These are phyloP conservation scores for Diutina mesorugosa DNA, from an alignment of 1,139 yeast genomes.

Conservation along the genomic window DNA sequence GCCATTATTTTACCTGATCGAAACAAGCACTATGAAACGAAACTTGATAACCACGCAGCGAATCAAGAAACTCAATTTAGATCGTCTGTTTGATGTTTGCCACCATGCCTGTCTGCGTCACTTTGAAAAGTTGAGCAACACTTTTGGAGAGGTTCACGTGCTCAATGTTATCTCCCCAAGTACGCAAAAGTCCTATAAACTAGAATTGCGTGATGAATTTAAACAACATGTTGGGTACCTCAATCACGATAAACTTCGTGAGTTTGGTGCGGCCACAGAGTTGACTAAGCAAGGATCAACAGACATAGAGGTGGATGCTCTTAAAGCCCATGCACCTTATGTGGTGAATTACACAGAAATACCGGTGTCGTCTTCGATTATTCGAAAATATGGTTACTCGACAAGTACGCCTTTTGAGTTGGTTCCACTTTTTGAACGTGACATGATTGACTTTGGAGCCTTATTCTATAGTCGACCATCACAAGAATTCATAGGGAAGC, in stretches of 20 bases:
- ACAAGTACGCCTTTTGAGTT: conserved; percentile 25
- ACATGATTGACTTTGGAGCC: conserved; percentile 51
- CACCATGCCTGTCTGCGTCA: conserved; percentile 55
- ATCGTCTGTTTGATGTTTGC: conserved; percentile 50
- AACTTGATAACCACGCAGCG: conserved; percentile 25
- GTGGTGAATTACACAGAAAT: conserved; percentile 16
- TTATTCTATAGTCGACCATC: conserved; percentile 20
- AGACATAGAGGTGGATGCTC: background rate
- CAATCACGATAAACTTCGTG: conserved; percentile 1
- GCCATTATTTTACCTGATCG: conserved; percentile 52
- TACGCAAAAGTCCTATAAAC: conserved; percentile 18
- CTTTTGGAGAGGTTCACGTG: conserved; percentile 51
- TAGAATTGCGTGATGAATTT: conserved; percentile 18
- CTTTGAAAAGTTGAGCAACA: conserved; percentile 42
- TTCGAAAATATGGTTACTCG: conserved; percentile 26
- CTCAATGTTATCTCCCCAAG: conserved; percentile 39
- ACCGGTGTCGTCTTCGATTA: conserved; percentile 20
- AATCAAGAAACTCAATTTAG: conserved; percentile 34
- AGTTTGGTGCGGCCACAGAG: background rate
- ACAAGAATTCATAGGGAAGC: conserved; percentile 40
- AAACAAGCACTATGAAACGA: conserved; percentile 19
- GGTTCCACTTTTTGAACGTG: conserved; percentile 25
- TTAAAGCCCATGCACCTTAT: background rate
- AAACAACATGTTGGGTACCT: conserved; percentile 17
- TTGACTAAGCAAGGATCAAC: background rate